A percentile compares a stretch with the other conserved stretches of the same genome.
phyloP scores from a whole-genome alignment of 352 stramenopile genomes.

The Globisporangium radiosum region DNA sequence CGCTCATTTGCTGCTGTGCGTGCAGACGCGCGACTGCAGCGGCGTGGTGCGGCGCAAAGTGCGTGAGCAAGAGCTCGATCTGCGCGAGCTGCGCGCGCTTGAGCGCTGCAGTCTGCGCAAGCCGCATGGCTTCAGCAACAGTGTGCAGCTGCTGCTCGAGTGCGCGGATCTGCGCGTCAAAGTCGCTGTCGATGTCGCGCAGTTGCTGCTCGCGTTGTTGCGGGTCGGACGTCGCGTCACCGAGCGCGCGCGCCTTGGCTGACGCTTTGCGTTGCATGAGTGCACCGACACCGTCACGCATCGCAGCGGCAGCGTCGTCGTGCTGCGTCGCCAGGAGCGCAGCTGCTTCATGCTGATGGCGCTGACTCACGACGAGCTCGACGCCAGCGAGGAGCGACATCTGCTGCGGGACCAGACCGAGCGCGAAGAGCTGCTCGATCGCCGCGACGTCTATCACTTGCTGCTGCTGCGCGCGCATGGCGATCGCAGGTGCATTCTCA shows the following conservation, averaged over 20 bases:
- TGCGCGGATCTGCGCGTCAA: slow-evolving; percentile 28
- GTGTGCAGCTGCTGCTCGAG: slow-evolving; percentile 23
- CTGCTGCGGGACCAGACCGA: slow-evolving; percentile 38
- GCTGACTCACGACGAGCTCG: slow-evolving; percentile 43
- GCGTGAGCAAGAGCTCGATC: slow-evolving; percentile 31
- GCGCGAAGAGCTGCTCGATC: slow-evolving; percentile 53
- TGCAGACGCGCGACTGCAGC: slow-evolving; percentile 11
- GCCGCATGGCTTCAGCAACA: slow-evolving; percentile 23
- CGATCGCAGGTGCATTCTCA: background rate
- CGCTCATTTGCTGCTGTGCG: background rate
- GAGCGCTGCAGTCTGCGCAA: slow-evolving; percentile 21
- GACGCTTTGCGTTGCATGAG: slow-evolving; percentile 48
- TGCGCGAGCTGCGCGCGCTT: slow-evolving; percentile 40
- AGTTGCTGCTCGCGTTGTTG: slow-evolving; percentile 16
- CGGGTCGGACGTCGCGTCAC: slow-evolving; percentile 3
- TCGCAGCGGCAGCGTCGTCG: slow-evolving; percentile 13
- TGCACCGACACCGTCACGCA: slow-evolving; percentile 25
- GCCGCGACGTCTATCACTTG: slow-evolving; percentile 39
- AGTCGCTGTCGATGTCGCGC: slow-evolving; percentile 32
- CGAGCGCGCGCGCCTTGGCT: slow-evolving; percentile 29
- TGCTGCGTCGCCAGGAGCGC: slow-evolving; percentile 27
- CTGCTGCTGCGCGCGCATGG: slow-evolving; percentile 10
- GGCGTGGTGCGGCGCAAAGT: slow-evolving; percentile 28
- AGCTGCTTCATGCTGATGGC: slow-evolving; percentile 46
- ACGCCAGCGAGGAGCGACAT: slow-evolving; percentile 46